Evolutionary conservation across 2,329 filamentous ascomycete species (phyloP).

Genomic region (Cercospora sojina): DNA sequence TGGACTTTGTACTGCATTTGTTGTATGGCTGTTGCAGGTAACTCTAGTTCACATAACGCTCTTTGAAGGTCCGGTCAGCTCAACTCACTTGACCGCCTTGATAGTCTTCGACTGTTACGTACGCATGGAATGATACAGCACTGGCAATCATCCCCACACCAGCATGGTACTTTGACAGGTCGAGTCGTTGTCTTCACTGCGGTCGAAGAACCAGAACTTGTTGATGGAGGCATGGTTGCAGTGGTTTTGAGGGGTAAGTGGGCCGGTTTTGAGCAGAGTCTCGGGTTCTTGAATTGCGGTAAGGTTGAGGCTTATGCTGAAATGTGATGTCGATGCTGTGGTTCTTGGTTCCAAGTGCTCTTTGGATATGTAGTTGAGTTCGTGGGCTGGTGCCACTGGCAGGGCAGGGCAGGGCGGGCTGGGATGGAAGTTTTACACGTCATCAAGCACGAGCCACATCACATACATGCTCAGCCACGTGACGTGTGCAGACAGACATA

Average conservation of each 20-base stretch:
- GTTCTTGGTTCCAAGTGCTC: neutral
- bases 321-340: neutral
- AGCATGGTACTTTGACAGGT: conserved; percentile 37
- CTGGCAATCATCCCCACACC: conserved; percentile 34
- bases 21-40: neutral
- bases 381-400: neutral
- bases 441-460: neutral
- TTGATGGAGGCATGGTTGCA: conserved; percentile 34
- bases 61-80: conserved; percentile 2
- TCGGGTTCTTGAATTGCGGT: neutral
- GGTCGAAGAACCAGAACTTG: conserved; percentile 25
- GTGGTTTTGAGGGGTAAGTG: neutral
- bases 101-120: conserved; percentile 1
- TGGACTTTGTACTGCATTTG: neutral
- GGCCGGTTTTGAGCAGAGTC: neutral
- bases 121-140: conserved; percentile 27
- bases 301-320: neutral
- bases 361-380: neutral
- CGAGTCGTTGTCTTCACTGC: conserved; percentile 25
- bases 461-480: neutral
- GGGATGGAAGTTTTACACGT: neutral
- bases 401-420: neutral
- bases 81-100: neutral
- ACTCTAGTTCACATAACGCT: conserved; percentile 18
- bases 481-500: neutral